Percentiles rank a stretch among this genome's conserved stretches.
Evolutionary conservation across 352 stramenopile genomes (phyloP).

Genomic region (Elongisporangium prolatum): DNA sequence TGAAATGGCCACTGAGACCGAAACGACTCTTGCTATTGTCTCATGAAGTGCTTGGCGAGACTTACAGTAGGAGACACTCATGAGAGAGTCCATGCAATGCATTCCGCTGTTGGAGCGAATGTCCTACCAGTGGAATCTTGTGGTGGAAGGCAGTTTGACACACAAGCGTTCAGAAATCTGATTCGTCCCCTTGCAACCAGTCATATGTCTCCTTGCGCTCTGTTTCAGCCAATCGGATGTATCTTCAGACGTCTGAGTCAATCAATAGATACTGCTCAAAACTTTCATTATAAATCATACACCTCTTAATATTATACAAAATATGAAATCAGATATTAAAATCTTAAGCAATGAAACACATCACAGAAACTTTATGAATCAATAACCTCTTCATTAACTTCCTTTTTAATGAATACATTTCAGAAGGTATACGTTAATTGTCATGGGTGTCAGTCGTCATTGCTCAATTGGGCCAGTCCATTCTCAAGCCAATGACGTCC

Average conservation of each 20-base stretch:
- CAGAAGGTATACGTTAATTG: too few relatives aligned
- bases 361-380: too few relatives aligned
- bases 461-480: background rate
- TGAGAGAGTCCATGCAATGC: too few relatives aligned
- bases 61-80: too few relatives aligned
- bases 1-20: background rate
- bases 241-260: background rate
- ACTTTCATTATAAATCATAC: too few relatives aligned
- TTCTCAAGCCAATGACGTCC: background rate
- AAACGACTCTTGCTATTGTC: too few relatives aligned
- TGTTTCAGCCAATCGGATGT: background rate
- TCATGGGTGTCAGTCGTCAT: background rate
- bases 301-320: too few relatives aligned
- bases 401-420: too few relatives aligned
- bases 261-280: background rate
- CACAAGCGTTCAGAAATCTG: background rate
- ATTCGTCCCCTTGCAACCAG: background rate
- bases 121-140: background rate
- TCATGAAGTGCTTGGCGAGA: too few relatives aligned
- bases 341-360: too few relatives aligned
- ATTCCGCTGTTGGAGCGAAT: background rate
- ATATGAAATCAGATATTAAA: too few relatives aligned
- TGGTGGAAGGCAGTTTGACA: background rate
- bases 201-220: background rate
- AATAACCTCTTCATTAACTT: too few relatives aligned